phyloP scores from a whole-genome alignment of 192 early-diverging fungal genomes.

The Irineochytrium annulatum region DNA sequence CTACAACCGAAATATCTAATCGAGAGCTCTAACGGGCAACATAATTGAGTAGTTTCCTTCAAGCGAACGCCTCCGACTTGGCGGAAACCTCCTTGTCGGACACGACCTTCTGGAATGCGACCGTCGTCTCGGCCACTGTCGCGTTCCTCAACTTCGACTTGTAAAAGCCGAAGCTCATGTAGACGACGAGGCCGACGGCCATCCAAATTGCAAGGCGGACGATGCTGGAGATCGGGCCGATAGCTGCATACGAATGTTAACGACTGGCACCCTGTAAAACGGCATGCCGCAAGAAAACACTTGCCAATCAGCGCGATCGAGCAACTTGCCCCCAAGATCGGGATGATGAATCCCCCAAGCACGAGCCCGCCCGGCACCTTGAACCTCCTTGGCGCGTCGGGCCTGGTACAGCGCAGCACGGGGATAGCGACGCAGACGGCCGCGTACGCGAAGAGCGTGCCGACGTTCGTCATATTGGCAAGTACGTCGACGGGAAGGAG shows the following conservation, averaged over 20 bases:
- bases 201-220: background rate
- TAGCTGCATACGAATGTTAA: background rate
- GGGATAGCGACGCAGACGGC: background rate
- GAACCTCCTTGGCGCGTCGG: background rate
- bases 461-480: conserved; percentile 54
- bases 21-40: too few species aligned
- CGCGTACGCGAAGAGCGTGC: background rate
- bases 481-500: conserved; percentile 78
- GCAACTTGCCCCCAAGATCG: background rate
- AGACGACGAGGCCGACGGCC: background rate
- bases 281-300: background rate
- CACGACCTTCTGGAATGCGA: too few species aligned
- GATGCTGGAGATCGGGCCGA: background rate
- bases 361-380: background rate
- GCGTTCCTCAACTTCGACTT: too few species aligned
- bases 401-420: background rate
- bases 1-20: too few species aligned
- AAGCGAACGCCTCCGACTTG: too few species aligned
- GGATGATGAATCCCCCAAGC: background rate
- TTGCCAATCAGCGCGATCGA: background rate
- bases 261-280: too few species aligned
- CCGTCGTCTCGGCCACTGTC: too few species aligned
- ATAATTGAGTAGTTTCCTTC: too few species aligned
- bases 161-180: background rate
- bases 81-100: too few species aligned